Evolutionary conservation across 2,329 filamentous ascomycete species (phyloP).

Genomic region (Calonectria ilicicola): DNA sequence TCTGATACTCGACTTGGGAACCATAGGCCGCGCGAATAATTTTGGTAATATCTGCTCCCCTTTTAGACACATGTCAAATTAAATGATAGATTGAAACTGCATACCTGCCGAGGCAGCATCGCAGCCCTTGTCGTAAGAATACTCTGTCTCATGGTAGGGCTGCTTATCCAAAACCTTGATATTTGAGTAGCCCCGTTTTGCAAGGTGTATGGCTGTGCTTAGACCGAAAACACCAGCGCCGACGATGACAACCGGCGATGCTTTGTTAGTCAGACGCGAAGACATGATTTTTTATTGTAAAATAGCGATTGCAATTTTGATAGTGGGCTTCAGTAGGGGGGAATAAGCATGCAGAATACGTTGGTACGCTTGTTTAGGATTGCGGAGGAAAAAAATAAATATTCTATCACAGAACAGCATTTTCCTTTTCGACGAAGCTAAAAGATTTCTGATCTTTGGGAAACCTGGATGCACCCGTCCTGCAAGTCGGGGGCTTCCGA

Average conservation of each 20-base stretch:
- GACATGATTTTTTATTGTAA: background rate
- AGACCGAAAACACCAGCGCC: constrained; percentile 43
- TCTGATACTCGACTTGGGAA: constrained; percentile 7
- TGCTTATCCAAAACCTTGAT: constrained; percentile 62
- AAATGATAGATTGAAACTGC: background rate
- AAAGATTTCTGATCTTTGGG: background rate
- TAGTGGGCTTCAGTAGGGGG: background rate
- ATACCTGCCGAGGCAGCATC: constrained; percentile 52
- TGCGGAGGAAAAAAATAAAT: background rate
- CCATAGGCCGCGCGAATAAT: constrained; percentile 19
- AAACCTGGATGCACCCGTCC: background rate
- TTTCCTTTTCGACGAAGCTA: background rate
- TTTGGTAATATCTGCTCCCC: constrained; percentile 3
- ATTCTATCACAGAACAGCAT: background rate
- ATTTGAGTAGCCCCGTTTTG: constrained; percentile 54
- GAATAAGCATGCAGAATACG: background rate
- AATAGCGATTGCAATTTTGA: background rate
- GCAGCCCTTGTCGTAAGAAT: constrained; percentile 53
- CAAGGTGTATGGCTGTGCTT: constrained; percentile 46
- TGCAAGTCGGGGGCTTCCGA: background rate
- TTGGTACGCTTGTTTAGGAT: background rate
- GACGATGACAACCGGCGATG: constrained; percentile 17
- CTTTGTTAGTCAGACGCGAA: background rate
- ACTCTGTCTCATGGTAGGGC: constrained; percentile 51
- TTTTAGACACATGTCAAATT: background rate